A percentile compares a stretch with the other conserved stretches of the same genome.
These are phyloP conservation scores for Ophiocytium majus DNA, from an alignment of 352 stramenopile genomes.

Conservation along the genomic window DNA sequence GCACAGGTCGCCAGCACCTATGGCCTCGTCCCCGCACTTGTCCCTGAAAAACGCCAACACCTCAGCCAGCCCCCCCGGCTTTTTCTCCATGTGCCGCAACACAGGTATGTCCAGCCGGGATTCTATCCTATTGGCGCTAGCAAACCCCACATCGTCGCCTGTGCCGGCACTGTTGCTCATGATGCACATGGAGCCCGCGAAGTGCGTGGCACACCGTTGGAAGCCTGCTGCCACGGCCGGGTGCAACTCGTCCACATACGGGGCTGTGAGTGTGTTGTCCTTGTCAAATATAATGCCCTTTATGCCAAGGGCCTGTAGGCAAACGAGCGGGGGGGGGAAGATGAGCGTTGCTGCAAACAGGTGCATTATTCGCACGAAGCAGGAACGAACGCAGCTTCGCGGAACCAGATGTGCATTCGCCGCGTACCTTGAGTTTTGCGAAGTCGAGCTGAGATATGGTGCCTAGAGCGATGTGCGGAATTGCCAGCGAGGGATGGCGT, in stretches of 20 bases:
- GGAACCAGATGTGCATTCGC: not conserved
- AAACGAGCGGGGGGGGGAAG: not conserved
- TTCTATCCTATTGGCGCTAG: conserved; percentile 39
- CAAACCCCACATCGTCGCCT: conserved; percentile 26
- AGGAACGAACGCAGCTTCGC: not conserved
- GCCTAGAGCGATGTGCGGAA: conserved; percentile 35
- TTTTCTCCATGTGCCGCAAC: conserved; percentile 51
- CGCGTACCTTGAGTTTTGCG: conserved; percentile 18
- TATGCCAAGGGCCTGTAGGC: conserved; percentile 24
- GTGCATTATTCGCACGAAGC: not conserved
- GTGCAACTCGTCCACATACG: conserved; percentile 43
- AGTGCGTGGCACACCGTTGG: conserved; percentile 27
- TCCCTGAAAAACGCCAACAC: conserved; percentile 51
- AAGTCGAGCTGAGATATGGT: conserved; percentile 49
- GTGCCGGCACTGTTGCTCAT: conserved; percentile 54
- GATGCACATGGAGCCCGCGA: conserved; percentile 38
- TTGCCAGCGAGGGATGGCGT: conserved; percentile 36
- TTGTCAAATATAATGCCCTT: conserved; percentile 52
- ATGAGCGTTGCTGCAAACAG: not conserved
- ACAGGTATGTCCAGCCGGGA: conserved; percentile 44
- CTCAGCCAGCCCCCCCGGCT: conserved; percentile 46
- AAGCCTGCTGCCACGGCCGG: conserved; percentile 37
- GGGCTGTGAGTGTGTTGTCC: conserved; percentile 54
- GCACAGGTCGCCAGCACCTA: conserved; percentile 68
- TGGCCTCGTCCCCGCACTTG: conserved; percentile 18